phyloP scores from a whole-genome alignment of 1,139 yeast species.

The Saccharomyces hybrid region DNA sequence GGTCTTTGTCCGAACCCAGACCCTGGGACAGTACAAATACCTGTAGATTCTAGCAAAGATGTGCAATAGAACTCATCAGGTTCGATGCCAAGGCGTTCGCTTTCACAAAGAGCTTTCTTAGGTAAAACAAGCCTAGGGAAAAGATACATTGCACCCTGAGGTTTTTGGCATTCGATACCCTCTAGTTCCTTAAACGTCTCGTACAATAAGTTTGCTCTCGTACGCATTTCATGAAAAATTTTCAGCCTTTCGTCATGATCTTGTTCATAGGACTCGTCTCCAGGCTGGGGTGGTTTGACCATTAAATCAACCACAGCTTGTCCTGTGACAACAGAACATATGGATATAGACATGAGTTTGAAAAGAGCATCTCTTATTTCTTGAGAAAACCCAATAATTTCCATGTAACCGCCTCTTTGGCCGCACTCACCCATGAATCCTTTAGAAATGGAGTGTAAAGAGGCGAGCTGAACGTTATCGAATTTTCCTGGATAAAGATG shows the following conservation, averaged over 20 bases:
- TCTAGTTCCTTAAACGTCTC: slow-evolving; percentile 68
- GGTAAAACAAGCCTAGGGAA: slow-evolving; percentile 73
- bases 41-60: slow-evolving; percentile 72
- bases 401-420: slow-evolving; percentile 98
- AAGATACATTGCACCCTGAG: slow-evolving; percentile 95
- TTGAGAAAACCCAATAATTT: slow-evolving; percentile 66
- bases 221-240: slow-evolving; percentile 55
- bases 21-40: slow-evolving; percentile 96
- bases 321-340: slow-evolving; percentile 92
- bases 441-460: slow-evolving; percentile 90
- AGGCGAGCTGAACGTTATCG: slow-evolving; percentile 74
- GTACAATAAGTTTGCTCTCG: slow-evolving; percentile 58
- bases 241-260: slow-evolving; percentile 55
- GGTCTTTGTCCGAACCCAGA: slow-evolving; percentile 90
- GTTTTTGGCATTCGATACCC: slow-evolving; percentile 76
- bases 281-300: slow-evolving; percentile 81
- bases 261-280: slow-evolving; percentile 63
- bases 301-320: slow-evolving; percentile 87
- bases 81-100: slow-evolving; percentile 45
- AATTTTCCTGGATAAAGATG: slow-evolving; percentile 46
- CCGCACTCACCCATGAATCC: slow-evolving; percentile 98
- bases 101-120: slow-evolving; percentile 52
- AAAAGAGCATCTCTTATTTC: slow-evolving; percentile 64
- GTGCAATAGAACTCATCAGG: slow-evolving; percentile 87
- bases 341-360: slow-evolving; percentile 80